Evolutionary conservation across 257 asterid genomes (phyloP).

Genomic region (Henckelia pumila): DNA sequence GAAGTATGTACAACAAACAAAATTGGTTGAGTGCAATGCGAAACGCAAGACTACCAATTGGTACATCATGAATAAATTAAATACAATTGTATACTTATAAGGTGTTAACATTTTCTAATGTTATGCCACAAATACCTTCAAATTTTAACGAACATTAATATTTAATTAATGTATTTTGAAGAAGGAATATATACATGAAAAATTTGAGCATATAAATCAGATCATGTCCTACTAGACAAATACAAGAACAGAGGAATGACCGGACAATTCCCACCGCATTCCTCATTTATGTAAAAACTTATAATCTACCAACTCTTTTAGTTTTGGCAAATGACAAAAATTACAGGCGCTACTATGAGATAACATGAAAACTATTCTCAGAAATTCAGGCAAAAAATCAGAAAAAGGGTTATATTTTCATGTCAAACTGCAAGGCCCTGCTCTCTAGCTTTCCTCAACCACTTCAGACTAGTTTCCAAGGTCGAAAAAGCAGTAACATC

Average conservation of each 20-base stretch:
- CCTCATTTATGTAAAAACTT: too few species aligned
- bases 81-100: too few species aligned
- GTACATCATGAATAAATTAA: too few species aligned
- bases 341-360: not conserved
- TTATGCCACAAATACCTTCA: too few species aligned
- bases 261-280: not conserved
- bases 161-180: too few species aligned
- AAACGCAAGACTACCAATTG: too few species aligned
- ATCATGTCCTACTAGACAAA: not conserved
- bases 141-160: too few species aligned
- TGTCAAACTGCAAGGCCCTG: conserved; percentile 62
- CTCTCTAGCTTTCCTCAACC: conserved; percentile 82
- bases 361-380: conserved; percentile 4
- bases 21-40: too few species aligned
- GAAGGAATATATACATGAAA: too few species aligned
- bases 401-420: conserved; percentile 12
- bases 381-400: conserved; percentile 14
- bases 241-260: not conserved
- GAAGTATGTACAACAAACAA: too few species aligned
- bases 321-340: not conserved
- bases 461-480: conserved; percentile 72
- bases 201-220: not conserved
- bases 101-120: too few species aligned
- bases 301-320: too few species aligned
- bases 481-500: conserved; percentile 81